phyloP scores from a whole-genome alignment of 2,329 filamentous ascomycete species.

The Ascochyta koolunga region DNA sequence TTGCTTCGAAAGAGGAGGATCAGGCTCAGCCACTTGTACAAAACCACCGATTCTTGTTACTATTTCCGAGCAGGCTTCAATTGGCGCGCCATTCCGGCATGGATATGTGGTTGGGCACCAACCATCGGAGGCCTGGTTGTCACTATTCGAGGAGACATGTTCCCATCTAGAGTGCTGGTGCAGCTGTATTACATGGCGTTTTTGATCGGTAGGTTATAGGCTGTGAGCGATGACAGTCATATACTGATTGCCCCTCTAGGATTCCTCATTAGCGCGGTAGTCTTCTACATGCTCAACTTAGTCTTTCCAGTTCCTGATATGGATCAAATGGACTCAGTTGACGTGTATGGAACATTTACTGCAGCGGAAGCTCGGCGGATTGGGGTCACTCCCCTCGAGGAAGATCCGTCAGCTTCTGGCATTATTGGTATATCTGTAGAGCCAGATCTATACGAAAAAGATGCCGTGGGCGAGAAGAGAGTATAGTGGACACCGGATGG shows the following conservation, averaged over 20 bases:
- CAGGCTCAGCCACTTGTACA: conserved; percentile 48
- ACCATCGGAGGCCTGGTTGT: conserved; percentile 52
- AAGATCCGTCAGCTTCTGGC: conserved; percentile 8
- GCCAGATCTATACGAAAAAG: background rate
- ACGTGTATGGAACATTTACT: conserved; percentile 56
- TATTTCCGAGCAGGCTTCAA: conserved; percentile 55
- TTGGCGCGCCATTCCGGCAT: conserved; percentile 52
- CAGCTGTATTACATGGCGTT: conserved; percentile 58
- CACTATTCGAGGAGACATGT: conserved; percentile 40
- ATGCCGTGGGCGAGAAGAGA: conserved; percentile 3
- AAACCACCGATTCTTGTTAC: conserved; percentile 46
- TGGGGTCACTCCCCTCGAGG: conserved; percentile 44
- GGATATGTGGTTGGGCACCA: conserved; percentile 54
- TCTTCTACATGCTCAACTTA: conserved; percentile 46
- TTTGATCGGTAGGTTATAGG: conserved; percentile 47
- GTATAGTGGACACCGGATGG: conserved; percentile 2
- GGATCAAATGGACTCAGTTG: conserved; percentile 53
- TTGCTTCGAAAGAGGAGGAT: conserved; percentile 44
- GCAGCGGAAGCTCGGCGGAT: conserved; percentile 50
- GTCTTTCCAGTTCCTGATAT: conserved; percentile 50
- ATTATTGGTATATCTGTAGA: conserved; percentile 1
- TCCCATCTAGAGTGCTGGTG: conserved; percentile 47
- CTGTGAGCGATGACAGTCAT: background rate
- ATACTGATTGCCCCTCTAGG: conserved; percentile 31
- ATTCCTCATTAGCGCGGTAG: conserved; percentile 47